Base-by-base conservation (phyloP, 1,284 basidiomycete species). In the Quambalaria eucalypti region DNA sequence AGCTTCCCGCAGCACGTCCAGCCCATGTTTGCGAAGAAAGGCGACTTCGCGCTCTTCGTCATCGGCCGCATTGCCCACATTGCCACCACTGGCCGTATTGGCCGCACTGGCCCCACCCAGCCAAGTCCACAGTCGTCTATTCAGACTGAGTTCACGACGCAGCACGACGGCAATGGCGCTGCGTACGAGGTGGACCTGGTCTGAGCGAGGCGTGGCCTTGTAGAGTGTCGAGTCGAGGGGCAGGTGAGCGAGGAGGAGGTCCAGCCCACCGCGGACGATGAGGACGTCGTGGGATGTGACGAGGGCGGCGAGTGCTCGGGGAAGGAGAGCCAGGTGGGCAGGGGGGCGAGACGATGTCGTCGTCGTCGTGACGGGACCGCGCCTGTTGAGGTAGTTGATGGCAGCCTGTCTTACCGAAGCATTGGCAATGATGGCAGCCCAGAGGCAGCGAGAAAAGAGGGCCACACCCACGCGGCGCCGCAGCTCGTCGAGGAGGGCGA, bases 381-480 rank as follows among this genome's bases (percentile, higher is more conserved):
- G 26, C 25, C 5, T n/a, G 23, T 19, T 81, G 16, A 98, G 82
- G 73, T 88, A 91, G 75, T 90, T 93, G 38, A 97, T 79, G 0
- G 91, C 85, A 0, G 90, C 86, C 19, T 88, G 86, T 36, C 95
- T 84, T 12, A 87, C 86, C 6, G 84, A 81, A 0, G 91, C 86
- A n/a, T 87, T 86, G 0, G 90, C 92, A 54, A 97, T 81, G 81
- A 97, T 87, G 50, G 89, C 83, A 25, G 97, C 81, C 87, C 92
- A 97, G 38, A 97, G 80, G 65, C 90, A 96, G 76, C 96, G 90
- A 65, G 95, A 83, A 80, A 97, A 97, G 79, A 93, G 96, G 0
- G 86, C 82, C 0, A 82, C 83, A 2, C 55, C 52, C 19, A 74
- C 68, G 0, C 88, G 85, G 30, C 84, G 83, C 2, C 90, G 88